phyloP scores from a whole-genome alignment of 306 rosid species.

The Lupinus albus region DNA sequence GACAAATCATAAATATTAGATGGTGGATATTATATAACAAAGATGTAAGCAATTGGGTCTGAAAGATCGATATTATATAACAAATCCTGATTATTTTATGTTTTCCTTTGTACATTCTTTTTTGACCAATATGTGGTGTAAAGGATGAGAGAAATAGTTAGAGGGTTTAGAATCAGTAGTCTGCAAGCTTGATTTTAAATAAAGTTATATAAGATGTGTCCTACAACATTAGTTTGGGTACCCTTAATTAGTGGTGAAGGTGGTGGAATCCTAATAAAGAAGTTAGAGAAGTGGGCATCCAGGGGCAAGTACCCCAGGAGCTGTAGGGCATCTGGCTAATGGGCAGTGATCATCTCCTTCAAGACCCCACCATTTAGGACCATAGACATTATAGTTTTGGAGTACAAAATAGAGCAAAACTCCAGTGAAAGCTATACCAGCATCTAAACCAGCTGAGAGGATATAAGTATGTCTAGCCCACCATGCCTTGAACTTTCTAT shows the following conservation, averaged over 20 bases:
- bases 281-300: constrained; percentile 61
- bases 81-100: too few species aligned
- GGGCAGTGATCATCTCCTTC: constrained; percentile 51
- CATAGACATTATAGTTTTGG: constrained; percentile 44
- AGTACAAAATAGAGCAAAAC: constrained; percentile 58
- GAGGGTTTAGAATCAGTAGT: too few species aligned
- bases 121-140: background rate
- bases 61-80: too few species aligned
- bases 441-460: constrained; percentile 72
- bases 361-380: constrained; percentile 79
- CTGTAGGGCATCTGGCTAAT: constrained; percentile 69
- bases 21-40: too few species aligned
- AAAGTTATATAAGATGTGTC: too few species aligned
- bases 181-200: too few species aligned
- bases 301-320: constrained; percentile 50
- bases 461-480: constrained; percentile 83
- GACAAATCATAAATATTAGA: too few species aligned
- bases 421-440: constrained; percentile 67
- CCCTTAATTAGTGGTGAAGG: too few species aligned
- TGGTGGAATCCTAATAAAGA: background rate
- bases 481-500: constrained; percentile 51
- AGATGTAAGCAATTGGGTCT: constrained; percentile 14
- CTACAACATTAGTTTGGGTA: too few species aligned
- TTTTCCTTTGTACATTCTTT: background rate
- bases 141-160: too few species aligned